These are phyloP conservation scores for Schwanniomyces polymorphus DNA, from an alignment of 805 yeast genomes.

Conservation along the genomic window DNA sequence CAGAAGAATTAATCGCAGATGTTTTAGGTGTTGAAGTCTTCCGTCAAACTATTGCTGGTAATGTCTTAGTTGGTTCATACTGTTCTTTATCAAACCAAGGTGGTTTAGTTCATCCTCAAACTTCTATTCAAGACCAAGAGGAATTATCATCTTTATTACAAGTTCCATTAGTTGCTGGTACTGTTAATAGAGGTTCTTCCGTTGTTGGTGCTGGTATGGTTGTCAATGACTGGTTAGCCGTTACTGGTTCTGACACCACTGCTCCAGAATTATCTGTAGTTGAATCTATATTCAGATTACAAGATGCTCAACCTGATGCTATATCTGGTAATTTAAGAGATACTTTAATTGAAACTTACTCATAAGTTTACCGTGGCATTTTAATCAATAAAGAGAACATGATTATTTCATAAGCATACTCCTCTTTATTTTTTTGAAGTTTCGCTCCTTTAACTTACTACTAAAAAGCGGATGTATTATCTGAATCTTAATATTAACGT, in stretches of 20 bases:
- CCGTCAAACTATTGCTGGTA: slow-evolving; percentile 98
- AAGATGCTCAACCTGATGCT: slow-evolving; percentile 87
- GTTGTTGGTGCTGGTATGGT: slow-evolving; percentile 99
- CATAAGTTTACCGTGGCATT: slow-evolving; percentile 35
- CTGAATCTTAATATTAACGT: background rate
- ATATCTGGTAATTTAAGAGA: slow-evolving; percentile 85
- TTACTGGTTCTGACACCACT: slow-evolving; percentile 95
- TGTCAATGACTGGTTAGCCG: slow-evolving; percentile 97
- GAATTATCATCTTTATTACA: slow-evolving; percentile 93
- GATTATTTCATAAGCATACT: background rate
- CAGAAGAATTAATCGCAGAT: slow-evolving; percentile 97
- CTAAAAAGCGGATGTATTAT: background rate
- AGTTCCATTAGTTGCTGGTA: slow-evolving; percentile 98
- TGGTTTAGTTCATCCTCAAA: slow-evolving; percentile 97
- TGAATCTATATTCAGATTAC: slow-evolving; percentile 92
- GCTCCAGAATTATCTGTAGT: slow-evolving; percentile 97
- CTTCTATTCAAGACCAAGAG: slow-evolving; percentile 96
- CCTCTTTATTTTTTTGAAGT: background rate
- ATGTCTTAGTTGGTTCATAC: slow-evolving; percentile 95
- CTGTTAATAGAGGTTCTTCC: slow-evolving; percentile 95
- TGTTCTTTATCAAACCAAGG: slow-evolving; percentile 96
- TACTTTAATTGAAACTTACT: slow-evolving; percentile 88
- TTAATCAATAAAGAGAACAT: background rate
- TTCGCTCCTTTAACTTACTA: slow-evolving; percentile 1
- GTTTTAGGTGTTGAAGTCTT: slow-evolving; percentile 98